Evolutionary conservation across 2,329 filamentous ascomycete species (phyloP).

Genomic region (Xylaria sp.): DNA sequence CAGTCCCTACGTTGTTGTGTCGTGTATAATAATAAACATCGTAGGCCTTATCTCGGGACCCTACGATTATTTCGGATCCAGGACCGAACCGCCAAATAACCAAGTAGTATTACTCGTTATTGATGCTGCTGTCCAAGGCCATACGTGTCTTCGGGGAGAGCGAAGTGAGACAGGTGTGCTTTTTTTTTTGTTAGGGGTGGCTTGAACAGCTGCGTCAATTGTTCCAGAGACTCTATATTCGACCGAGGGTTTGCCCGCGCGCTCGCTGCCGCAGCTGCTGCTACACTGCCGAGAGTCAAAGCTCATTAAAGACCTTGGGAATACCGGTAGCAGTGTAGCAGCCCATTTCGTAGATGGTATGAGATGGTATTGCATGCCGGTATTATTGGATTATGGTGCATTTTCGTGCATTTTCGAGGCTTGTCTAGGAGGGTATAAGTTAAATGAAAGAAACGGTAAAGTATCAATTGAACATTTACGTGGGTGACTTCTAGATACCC

Average conservation of each 20-base stretch:
- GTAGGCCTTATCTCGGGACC: conserved; percentile 30
- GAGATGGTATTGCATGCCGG: conserved; percentile 5
- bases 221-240: conserved; percentile 44
- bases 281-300: conserved; percentile 34
- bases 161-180: conserved; percentile 34
- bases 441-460: not conserved
- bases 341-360: not conserved
- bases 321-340: conserved; percentile 24
- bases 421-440: conserved; percentile 1
- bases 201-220: conserved; percentile 41
- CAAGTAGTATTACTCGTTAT: conserved; percentile 23
- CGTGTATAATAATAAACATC: not conserved
- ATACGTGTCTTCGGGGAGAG: conserved; percentile 31
- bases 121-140: conserved; percentile 25
- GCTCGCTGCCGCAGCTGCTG: conserved; percentile 40
- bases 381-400: conserved; percentile 8
- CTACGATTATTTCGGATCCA: conserved; percentile 28
- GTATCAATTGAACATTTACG: not conserved
- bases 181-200: conserved; percentile 40
- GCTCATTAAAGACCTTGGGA: conserved; percentile 43
- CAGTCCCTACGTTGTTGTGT: not conserved
- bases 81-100: conserved; percentile 30
- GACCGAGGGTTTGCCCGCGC: conserved; percentile 49
- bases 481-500: conserved; percentile 11
- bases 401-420: conserved; percentile 8